These are phyloP conservation scores for Thuja plicata DNA, from an alignment of 83 land plant species.

Conservation along the genomic window DNA sequence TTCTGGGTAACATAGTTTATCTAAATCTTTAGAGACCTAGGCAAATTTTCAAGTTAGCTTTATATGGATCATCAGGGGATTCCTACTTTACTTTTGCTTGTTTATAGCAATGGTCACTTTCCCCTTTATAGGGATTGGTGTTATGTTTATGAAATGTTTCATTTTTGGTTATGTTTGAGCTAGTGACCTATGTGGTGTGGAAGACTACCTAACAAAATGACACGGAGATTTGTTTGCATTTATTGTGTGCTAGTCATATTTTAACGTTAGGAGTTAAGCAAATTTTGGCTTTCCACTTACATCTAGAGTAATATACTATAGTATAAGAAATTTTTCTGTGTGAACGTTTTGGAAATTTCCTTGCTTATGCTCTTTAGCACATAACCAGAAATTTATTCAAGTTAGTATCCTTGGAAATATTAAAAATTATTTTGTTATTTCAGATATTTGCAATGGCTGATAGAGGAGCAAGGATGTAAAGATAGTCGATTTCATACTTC, in stretches of 20 bases:
- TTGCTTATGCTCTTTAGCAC: background rate
- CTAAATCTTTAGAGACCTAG: no score
- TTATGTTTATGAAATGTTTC: background rate
- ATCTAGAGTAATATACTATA: background rate
- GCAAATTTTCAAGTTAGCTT: no score
- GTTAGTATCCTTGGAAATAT: slow-evolving; percentile 2
- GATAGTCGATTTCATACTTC: slow-evolving; percentile 79
- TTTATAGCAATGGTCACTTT: no score
- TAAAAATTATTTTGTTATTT: background rate
- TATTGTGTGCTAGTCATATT: no score
- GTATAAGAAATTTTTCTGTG: background rate
- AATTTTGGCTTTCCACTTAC: background rate
- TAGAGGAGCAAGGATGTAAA: slow-evolving; percentile 89
- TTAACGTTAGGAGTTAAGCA: background rate
- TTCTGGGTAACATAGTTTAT: no score
- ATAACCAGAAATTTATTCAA: background rate
- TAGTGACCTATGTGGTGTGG: background rate
- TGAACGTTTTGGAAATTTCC: background rate
- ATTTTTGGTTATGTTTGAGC: background rate
- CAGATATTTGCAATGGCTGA: slow-evolving; percentile 96
- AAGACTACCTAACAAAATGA: background rate
- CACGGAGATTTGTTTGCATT: background rate
- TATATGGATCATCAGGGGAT: no score
- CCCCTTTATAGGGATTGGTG: no score
- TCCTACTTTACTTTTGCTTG: no score